These are phyloP conservation scores for Aureobasidium vineae DNA, from an alignment of 2,329 filamentous ascomycete genomes.

Conservation along the genomic window DNA sequence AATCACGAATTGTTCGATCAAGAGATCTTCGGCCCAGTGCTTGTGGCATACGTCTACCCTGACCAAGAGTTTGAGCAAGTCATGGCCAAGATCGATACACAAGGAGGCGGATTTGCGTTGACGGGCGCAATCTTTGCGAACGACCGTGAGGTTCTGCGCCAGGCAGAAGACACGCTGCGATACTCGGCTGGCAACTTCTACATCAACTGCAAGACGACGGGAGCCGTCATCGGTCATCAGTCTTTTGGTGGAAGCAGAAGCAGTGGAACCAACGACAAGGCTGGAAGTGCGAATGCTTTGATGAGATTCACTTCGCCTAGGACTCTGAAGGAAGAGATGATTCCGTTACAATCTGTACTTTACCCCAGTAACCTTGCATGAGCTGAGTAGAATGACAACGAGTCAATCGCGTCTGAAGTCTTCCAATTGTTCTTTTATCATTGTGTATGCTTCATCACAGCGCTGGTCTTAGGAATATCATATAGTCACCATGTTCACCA, in stretches of 20 bases:
- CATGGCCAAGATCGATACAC: conserved; percentile 6
- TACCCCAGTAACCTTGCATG: conserved; percentile 16
- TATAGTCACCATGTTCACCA: rapidly evolving
- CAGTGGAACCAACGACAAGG: conserved; percentile 59
- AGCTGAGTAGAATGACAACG: not conserved
- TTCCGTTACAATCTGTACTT: conserved; percentile 11
- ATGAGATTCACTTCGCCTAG: conserved; percentile 10
- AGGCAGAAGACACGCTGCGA: conserved; percentile 53
- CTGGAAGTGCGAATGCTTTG: conserved; percentile 42
- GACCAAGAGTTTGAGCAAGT: not conserved
- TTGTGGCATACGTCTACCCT: conserved; percentile 47
- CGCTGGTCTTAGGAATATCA: not conserved
- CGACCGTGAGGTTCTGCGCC: conserved; percentile 49
- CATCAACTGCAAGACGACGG: conserved; percentile 59
- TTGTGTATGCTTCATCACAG: not conserved
- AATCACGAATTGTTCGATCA: conserved; percentile 48
- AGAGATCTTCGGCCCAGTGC: conserved; percentile 53
- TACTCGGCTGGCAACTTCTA: conserved; percentile 60
- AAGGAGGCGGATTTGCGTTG: conserved; percentile 48
- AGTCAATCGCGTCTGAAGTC: not conserved
- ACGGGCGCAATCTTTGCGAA: conserved; percentile 54
- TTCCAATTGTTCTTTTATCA: not conserved
- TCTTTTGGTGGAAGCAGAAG: conserved; percentile 55
- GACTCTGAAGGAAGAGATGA: conserved; percentile 14
- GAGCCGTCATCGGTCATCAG: conserved; percentile 57